Evolutionary conservation across 1,284 basidiomycete species (phyloP).

Genomic region (Mycena citricolor): DNA sequence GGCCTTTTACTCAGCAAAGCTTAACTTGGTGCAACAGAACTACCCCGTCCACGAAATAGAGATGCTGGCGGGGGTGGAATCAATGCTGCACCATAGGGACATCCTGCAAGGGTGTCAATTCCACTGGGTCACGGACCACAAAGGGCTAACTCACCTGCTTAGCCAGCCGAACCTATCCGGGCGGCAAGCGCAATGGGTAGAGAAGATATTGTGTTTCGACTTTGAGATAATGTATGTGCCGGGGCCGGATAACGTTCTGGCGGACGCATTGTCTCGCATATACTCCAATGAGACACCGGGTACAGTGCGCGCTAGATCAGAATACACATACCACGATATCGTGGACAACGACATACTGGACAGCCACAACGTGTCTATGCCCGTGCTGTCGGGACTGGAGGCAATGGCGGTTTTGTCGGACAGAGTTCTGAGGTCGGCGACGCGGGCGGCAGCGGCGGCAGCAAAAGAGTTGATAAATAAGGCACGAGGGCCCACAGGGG

Average conservation of each 20-base stretch:
- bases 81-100: slow-evolving; percentile 26
- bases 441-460: no score
- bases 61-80: slow-evolving; percentile 28
- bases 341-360: slow-evolving; percentile 17
- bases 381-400: neutral
- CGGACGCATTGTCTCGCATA: slow-evolving; percentile 24
- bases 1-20: slow-evolving; percentile 33
- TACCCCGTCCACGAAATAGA: slow-evolving; percentile 33
- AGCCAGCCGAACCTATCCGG: slow-evolving; percentile 28
- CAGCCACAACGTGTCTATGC: slow-evolving; percentile 22
- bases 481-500: no score
- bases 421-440: no score
- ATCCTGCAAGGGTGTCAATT: slow-evolving; percentile 28
- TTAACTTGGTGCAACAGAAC: slow-evolving; percentile 33
- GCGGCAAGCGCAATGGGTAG: slow-evolving; percentile 33
- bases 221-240: slow-evolving; percentile 24
- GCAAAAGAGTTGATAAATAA: no score
- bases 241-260: slow-evolving; percentile 21
- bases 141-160: slow-evolving; percentile 27
- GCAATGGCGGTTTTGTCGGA: no score
- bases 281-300: slow-evolving; percentile 24
- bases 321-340: slow-evolving; percentile 12
- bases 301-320: slow-evolving; percentile 15
- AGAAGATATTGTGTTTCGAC: slow-evolving; percentile 25
- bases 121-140: slow-evolving; percentile 32